phyloP scores from a whole-genome alignment of 2,329 filamentous ascomycete genomes.

The Graphilbum fragrans region DNA sequence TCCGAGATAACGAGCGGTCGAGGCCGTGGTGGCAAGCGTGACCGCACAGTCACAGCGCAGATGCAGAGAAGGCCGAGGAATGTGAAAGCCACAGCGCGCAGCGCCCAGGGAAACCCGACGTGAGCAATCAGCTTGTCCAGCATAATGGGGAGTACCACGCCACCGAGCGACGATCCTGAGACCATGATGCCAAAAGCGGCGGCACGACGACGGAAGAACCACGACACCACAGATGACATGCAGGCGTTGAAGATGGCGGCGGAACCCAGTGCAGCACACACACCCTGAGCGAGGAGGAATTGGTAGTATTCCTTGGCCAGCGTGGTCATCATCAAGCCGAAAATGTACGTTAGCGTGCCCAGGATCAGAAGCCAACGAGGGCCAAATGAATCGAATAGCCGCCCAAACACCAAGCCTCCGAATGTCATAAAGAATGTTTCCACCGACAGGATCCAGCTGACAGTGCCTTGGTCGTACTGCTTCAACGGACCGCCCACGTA shows the following conservation, averaged over 20 bases:
- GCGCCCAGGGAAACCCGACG: slow-evolving; percentile 27
- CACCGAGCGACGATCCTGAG: slow-evolving; percentile 36
- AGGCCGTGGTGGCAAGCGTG: slow-evolving; percentile 19
- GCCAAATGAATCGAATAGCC: slow-evolving; percentile 44
- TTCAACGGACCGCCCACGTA: slow-evolving; percentile 35
- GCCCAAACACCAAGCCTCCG: slow-evolving; percentile 32
- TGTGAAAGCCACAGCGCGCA: slow-evolving; percentile 24
- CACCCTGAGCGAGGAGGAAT: slow-evolving; percentile 24
- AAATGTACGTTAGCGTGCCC: slow-evolving; percentile 40
- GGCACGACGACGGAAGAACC: slow-evolving; percentile 34
- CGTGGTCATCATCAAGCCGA: slow-evolving; percentile 50
- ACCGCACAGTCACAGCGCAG: slow-evolving; percentile 19
- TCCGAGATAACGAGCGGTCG: slow-evolving; percentile 31
- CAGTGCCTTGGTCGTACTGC: slow-evolving; percentile 32
- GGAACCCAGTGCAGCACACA: slow-evolving; percentile 20
- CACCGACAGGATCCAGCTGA: slow-evolving; percentile 46
- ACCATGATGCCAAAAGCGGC: slow-evolving; percentile 34
- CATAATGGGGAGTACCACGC: slow-evolving; percentile 45
- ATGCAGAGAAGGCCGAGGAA: slow-evolving; percentile 20
- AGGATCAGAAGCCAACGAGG: slow-evolving; percentile 38
- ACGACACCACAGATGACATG: slow-evolving; percentile 24
- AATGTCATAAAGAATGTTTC: slow-evolving; percentile 32
- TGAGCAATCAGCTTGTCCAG: slow-evolving; percentile 36
- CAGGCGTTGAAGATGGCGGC: slow-evolving; percentile 22
- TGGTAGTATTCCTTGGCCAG: slow-evolving; percentile 29